Conservation (phyloP, 2,329 filamentous ascomycete genomes). For the Ophiostoma australiae region DNA sequence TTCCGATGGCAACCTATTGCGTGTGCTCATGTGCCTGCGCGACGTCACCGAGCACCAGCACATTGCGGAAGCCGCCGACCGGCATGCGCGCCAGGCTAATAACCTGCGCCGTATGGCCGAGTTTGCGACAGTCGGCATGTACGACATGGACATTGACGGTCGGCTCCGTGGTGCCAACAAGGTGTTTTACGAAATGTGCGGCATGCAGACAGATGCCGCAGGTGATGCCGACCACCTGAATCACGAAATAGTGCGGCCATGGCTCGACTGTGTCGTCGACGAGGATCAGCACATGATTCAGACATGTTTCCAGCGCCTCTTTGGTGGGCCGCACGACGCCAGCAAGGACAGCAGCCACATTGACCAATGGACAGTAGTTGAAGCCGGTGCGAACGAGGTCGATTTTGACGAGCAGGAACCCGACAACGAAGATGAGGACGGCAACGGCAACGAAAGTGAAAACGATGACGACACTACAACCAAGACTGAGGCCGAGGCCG, state of each 20-base stretch:
- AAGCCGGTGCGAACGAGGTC: not conserved
- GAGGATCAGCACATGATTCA: constrained; percentile 42
- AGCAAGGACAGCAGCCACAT: constrained; percentile 1
- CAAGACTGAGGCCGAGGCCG: constrained; percentile 34
- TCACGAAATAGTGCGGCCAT: constrained; percentile 40
- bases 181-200: constrained; percentile 50
- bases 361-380: constrained; percentile 12
- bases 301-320: constrained; percentile 40
- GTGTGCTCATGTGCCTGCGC: constrained; percentile 47
- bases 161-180: constrained; percentile 49
- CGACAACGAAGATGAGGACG: not conserved
- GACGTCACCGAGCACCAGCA: constrained; percentile 49
- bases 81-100: constrained; percentile 48
- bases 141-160: constrained; percentile 49
- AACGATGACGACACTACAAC: not conserved
- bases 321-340: constrained; percentile 23
- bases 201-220: constrained; percentile 38
- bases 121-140: constrained; percentile 52
- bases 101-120: constrained; percentile 52
- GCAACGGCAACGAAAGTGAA: not conserved
- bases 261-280: constrained; percentile 42
- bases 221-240: constrained; percentile 39
- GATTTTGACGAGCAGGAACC: not conserved
- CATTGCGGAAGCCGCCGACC: constrained; percentile 45
- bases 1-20: constrained; percentile 41